Percentiles rank a stretch among this genome's conserved stretches.
Evolutionary conservation across 148 eudicot species (phyloP).

Genomic region (Fagopyrum homotropicum): DNA sequence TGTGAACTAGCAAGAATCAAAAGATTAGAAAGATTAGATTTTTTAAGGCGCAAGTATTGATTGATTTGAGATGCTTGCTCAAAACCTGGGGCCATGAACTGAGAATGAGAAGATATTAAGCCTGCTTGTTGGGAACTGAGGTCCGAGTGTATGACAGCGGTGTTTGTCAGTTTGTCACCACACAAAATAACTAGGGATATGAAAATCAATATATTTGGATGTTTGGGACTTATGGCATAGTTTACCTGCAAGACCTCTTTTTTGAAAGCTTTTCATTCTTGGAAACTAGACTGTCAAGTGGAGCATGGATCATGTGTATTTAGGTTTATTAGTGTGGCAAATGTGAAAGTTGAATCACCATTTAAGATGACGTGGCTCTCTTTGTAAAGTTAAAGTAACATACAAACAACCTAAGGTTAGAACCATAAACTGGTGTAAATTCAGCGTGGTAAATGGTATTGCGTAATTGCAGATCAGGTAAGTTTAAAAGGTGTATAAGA

Average conservation of each 20-base stretch:
- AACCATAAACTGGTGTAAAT: background rate
- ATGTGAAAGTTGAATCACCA: background rate
- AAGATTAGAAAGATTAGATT: background rate
- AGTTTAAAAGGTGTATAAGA: background rate
- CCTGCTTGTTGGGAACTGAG: background rate
- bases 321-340: background rate
- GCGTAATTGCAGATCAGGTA: background rate
- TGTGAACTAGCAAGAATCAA: background rate
- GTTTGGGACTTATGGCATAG: background rate
- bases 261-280: background rate
- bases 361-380: background rate
- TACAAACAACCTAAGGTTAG: background rate
- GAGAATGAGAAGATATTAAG: background rate
- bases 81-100: background rate
- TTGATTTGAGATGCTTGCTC: background rate
- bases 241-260: background rate
- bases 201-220: background rate
- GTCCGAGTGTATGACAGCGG: background rate
- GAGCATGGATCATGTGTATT: background rate
- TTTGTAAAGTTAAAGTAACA: background rate
- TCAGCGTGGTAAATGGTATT: background rate
- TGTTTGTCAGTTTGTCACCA: background rate
- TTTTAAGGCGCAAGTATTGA: background rate
- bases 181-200: background rate
- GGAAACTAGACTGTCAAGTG: slow-evolving; percentile 3